phyloP scores from a whole-genome alignment of 106 monocot species.

The Triglochin maritima region DNA sequence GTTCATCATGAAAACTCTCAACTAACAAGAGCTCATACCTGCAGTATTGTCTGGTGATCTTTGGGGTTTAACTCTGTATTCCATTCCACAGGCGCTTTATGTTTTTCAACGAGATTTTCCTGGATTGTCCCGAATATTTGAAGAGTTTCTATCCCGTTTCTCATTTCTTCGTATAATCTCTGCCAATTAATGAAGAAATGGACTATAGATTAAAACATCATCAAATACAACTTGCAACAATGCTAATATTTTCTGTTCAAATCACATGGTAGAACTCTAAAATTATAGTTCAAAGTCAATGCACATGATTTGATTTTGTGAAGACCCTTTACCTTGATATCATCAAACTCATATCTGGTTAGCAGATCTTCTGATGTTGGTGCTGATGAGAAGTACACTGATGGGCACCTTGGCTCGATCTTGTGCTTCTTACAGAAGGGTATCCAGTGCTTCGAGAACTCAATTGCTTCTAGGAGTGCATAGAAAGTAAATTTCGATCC shows the following conservation, averaged over 20 bases:
- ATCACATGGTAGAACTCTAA: no score
- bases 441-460: slow-evolving; percentile 11
- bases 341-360: not conserved
- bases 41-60: slow-evolving; percentile 27
- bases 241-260: no score
- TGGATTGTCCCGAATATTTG: slow-evolving; percentile 3
- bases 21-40: slow-evolving; percentile 7
- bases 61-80: not conserved
- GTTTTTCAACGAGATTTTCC: slow-evolving; percentile 9
- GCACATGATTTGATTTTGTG: no score
- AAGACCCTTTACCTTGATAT: slow-evolving; percentile 1
- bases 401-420: slow-evolving; percentile 6
- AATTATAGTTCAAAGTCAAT: no score
- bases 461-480: slow-evolving; percentile 3
- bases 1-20: no score
- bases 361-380: no score
- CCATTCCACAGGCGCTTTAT: slow-evolving; percentile 35
- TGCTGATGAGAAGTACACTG: slow-evolving; percentile 4
- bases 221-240: not conserved
- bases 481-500: slow-evolving; percentile 13
- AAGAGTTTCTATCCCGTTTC: slow-evolving; percentile 5
- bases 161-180: slow-evolving; percentile 29
- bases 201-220: not conserved
- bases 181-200: slow-evolving; percentile 1
- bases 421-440: slow-evolving; percentile 12